These are phyloP conservation scores for Penicillium canariense DNA, from an alignment of 495 filamentous ascomycete species.

Conservation along the genomic window DNA sequence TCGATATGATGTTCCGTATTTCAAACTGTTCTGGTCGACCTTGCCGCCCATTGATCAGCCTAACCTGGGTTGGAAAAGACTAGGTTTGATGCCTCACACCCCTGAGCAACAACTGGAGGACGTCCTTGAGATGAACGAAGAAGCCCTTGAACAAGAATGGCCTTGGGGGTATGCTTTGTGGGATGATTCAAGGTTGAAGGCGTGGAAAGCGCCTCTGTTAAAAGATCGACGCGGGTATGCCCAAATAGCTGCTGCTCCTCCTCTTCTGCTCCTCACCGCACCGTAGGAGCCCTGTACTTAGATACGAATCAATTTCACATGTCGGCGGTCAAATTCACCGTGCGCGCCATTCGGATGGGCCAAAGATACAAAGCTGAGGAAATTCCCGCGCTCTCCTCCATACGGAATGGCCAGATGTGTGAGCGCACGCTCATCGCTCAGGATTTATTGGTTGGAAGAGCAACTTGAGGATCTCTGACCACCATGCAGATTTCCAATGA, in stretches of 20 bases:
- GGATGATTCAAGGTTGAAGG: not conserved
- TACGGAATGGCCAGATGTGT: not conserved
- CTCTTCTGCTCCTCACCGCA: not conserved
- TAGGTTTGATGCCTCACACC: not conserved
- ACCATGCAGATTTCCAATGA: not conserved
- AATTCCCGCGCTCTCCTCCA: not conserved
- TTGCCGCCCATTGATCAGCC: constrained; percentile 17
- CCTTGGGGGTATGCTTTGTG: not conserved
- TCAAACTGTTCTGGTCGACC: constrained; percentile 17
- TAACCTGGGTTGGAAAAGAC: constrained; percentile 13
- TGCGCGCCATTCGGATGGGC: not conserved
- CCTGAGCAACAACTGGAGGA: not conserved
- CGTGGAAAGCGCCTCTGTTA: not conserved
- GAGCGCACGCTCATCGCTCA: not conserved
- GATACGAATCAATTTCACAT: not conserved
- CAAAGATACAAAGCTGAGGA: not conserved
- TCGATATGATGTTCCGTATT: constrained; percentile 8
- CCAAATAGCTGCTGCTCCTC: not conserved
- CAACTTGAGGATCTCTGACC: not conserved
- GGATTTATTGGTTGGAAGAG: not conserved
- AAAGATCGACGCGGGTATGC: not conserved
- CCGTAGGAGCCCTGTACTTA: not conserved
- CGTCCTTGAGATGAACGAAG: not conserved
- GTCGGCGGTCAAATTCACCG: not conserved
- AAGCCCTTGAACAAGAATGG: not conserved